A percentile compares a stretch with the other conserved stretches of the same genome.
phyloP scores from a whole-genome alignment of 1,284 basidiomycete genomes.

The Erythrobasidium hasegawianum region DNA sequence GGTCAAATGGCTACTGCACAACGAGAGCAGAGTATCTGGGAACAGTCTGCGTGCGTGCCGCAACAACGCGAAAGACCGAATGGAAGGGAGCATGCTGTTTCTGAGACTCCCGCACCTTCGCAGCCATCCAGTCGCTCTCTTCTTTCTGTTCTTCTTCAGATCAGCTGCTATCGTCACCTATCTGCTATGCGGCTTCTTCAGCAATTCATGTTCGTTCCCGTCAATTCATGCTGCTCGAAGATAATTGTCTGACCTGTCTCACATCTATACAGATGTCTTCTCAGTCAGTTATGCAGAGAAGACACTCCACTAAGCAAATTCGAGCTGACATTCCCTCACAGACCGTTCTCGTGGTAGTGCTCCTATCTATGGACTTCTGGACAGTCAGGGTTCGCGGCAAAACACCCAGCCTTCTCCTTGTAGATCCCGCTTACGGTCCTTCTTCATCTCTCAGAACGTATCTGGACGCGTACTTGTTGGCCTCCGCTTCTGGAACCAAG shows the following conservation, averaged over 20 bases:
- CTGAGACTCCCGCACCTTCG: too few relatives aligned
- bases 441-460: conserved; percentile 64
- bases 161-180: conserved; percentile 79
- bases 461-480: conserved; percentile 85
- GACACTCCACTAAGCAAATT: too few relatives aligned
- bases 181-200: conserved; percentile 77
- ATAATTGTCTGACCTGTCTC: neutral
- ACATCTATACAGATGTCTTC: conserved; percentile 32
- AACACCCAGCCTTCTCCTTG: too few relatives aligned
- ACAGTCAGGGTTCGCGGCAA: conserved; percentile 70
- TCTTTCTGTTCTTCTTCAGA: conserved; percentile 81
- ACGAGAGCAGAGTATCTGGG: conserved; percentile 31
- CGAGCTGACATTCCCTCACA: conserved; percentile 48
- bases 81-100: too few relatives aligned
- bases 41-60: conserved; percentile 34
- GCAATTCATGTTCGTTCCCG: conserved; percentile 60
- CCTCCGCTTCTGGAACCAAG: conserved; percentile 93
- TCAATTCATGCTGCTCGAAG: neutral
- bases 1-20: conserved; percentile 27
- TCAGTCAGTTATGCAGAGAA: conserved; percentile 31
- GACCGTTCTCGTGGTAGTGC: conserved; percentile 84
- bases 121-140: conserved; percentile 69
- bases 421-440: neutral
- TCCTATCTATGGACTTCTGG: conserved; percentile 95
- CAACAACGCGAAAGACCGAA: too few relatives aligned